phyloP scores from a whole-genome alignment of 495 filamentous ascomycete species.

The Aspergillus hancockii region DNA sequence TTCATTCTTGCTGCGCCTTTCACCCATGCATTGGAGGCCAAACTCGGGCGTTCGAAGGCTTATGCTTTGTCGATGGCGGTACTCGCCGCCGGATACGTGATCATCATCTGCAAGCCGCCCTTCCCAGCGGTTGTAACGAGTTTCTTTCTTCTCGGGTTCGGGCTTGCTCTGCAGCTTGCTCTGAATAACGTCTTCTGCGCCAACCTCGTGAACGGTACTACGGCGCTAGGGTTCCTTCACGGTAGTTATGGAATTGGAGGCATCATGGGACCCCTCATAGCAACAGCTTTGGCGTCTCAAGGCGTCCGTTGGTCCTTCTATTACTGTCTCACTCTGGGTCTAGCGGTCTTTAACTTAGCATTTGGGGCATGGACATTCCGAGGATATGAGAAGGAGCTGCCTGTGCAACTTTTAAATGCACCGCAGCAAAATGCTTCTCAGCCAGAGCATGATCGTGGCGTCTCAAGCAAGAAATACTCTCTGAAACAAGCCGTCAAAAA shows the following conservation, averaged over 20 bases:
- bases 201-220: constrained; percentile 63
- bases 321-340: constrained; percentile 23
- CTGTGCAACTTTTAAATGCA: constrained; percentile 28
- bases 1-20: constrained; percentile 73
- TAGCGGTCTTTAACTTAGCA: constrained; percentile 47
- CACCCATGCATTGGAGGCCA: constrained; percentile 46
- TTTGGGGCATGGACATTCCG: constrained; percentile 32
- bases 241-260: constrained; percentile 76
- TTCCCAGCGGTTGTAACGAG: constrained; percentile 65
- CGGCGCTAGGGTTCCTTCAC: constrained; percentile 63
- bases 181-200: constrained; percentile 76
- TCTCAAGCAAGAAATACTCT: background rate
- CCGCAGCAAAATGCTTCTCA: constrained; percentile 41
- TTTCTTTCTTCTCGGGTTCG: constrained; percentile 69
- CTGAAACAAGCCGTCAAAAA: constrained; percentile 13
- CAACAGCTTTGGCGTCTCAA: constrained; percentile 55
- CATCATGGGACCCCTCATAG: constrained; percentile 67
- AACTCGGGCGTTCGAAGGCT: constrained; percentile 63
- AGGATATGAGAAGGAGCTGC: constrained; percentile 57
- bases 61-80: constrained; percentile 56
- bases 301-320: constrained; percentile 38
- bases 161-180: constrained; percentile 65
- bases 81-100: constrained; percentile 57
- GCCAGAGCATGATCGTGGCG: constrained; percentile 1
- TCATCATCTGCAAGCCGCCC: constrained; percentile 65